Evolutionary conservation across 129 eudicot species (phyloP), one percentile per base, ranked within the genome.

Genomic region (Chrysanthemum lavandulifolium): DNA sequence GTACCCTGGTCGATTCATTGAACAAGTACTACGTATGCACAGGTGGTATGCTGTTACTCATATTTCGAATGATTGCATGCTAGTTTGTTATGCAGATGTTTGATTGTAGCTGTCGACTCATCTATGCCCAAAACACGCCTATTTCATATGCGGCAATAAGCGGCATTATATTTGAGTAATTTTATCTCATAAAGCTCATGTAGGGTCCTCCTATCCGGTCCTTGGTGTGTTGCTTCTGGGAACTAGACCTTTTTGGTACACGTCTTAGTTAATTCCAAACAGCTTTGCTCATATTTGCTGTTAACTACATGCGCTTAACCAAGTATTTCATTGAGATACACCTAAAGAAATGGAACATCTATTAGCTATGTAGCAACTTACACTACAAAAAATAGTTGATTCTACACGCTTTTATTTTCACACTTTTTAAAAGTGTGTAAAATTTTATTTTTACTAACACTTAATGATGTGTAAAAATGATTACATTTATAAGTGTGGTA

Each of bases 1-100:
- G 59, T 16, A 71, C 58, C 49, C 76, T 21, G 36, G 54, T 43
- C 18, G 57, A 19, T 21, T 71, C 45, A 31, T 71, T 58, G 9
- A 40, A 47, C 45, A 21, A 58, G 56, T 57, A 58, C 10, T 43
- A 58, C 76, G 54, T 43, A 40, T 58, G 67, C 67, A 13, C 76
- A 57, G 49, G 56, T 19, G 45, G 21, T 55, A 29, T 58, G 65
- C 45, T 57, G 67, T 25, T 57, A 43, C 19, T 71, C 45, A 15
- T 12, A 18, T 25, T 43, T 40, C 18, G 21, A 31, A 55, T 54
- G 48, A 48, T 69, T 54, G 12, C 74, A 54, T 54, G 62, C 18
- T 40, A 40, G 45, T 40, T 40, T 40, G 45, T 40, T 54, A 33
- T 15, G 29, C 40, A 21, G 19, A 33, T 6, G 45, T 69, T 69